These are phyloP conservation scores for Cercospora zeae-maydis DNA, from an alignment of 2,329 filamentous ascomycete genomes.

Conservation along the genomic window DNA sequence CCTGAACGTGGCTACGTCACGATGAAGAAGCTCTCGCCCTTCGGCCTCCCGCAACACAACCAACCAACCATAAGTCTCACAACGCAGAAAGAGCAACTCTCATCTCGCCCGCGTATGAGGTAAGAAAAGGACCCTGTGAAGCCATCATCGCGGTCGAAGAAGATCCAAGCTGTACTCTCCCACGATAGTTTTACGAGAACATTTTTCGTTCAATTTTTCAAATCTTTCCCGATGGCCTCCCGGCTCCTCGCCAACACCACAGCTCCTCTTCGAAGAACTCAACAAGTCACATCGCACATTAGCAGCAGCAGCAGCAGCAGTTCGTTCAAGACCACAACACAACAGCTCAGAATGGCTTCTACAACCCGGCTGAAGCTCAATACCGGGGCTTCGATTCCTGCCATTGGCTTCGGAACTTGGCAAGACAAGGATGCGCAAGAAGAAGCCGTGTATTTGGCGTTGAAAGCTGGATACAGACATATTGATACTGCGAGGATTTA, in stretches of 20 bases:
- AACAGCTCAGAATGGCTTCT: conserved; percentile 29
- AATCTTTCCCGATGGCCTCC: conserved; percentile 5
- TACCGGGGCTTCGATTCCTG: conserved; percentile 38
- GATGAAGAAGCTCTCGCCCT: neutral
- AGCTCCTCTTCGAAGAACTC: conserved; percentile 16
- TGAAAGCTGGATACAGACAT: conserved; percentile 54
- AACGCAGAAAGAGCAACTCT: neutral
- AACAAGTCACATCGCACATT: conserved; percentile 19
- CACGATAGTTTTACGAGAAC: conserved; percentile 1
- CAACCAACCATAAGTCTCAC: neutral
- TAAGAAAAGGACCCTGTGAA: neutral
- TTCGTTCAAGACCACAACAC: conserved; percentile 11
- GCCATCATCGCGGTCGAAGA: neutral
- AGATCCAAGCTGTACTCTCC: neutral
- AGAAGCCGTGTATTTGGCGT: conserved; percentile 47
- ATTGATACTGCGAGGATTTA: conserved; percentile 48
- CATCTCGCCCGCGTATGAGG: neutral
- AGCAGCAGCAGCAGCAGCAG: neutral
- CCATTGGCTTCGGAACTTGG: conserved; percentile 51
- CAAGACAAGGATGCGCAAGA: conserved; percentile 49
- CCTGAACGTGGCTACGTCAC: neutral
- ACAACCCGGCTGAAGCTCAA: conserved; percentile 37
- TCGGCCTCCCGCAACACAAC: neutral
- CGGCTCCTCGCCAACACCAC: neutral
- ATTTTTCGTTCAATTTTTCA: neutral